phyloP scores from a whole-genome alignment of 2,329 filamentous ascomycete genomes.

The Monilinia fructicola region DNA sequence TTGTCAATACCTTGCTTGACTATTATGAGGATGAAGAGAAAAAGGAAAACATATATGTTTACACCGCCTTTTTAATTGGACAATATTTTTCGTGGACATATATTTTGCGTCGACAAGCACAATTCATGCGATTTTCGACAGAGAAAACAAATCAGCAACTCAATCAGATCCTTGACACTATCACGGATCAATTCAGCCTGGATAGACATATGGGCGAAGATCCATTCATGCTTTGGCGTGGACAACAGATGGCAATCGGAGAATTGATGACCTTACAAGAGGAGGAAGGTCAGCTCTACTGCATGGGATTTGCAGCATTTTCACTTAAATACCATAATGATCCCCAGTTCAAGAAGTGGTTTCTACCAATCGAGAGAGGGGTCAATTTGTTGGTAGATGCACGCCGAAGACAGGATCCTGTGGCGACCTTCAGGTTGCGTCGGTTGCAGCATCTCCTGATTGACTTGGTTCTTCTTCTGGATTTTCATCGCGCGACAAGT shows the following conservation, averaged over 20 bases:
- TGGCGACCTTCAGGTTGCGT: constrained; percentile 29
- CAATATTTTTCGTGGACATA: constrained; percentile 37
- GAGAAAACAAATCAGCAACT: constrained; percentile 33
- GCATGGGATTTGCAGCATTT: constrained; percentile 34
- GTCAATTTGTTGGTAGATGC: constrained; percentile 26
- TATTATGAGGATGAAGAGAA: constrained; percentile 28
- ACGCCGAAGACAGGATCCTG: constrained; percentile 12
- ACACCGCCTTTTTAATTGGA: constrained; percentile 35
- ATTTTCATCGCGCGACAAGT: constrained; percentile 22
- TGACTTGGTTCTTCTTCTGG: constrained; percentile 32
- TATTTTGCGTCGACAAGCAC: constrained; percentile 34
- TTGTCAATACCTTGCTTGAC: constrained; percentile 29
- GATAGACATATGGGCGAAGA: constrained; percentile 27
- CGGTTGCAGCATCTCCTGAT: constrained; percentile 31
- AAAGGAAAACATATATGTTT: constrained; percentile 31
- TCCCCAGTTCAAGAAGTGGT: constrained; percentile 29
- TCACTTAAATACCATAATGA: constrained; percentile 28
- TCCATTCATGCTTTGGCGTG: constrained; percentile 37
- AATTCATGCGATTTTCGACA: constrained; percentile 34
- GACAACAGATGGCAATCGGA: constrained; percentile 37
- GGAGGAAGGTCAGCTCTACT: constrained; percentile 32
- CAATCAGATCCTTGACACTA: constrained; percentile 27
- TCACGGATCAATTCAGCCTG: constrained; percentile 29
- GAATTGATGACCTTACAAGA: constrained; percentile 33
- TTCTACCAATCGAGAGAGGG: constrained; percentile 29